Evolutionary conservation across 192 early-diverging fungal genomes (phyloP), one percentile per base, ranked within the genome.

Genomic region (Backusella liffmaniae): DNA sequence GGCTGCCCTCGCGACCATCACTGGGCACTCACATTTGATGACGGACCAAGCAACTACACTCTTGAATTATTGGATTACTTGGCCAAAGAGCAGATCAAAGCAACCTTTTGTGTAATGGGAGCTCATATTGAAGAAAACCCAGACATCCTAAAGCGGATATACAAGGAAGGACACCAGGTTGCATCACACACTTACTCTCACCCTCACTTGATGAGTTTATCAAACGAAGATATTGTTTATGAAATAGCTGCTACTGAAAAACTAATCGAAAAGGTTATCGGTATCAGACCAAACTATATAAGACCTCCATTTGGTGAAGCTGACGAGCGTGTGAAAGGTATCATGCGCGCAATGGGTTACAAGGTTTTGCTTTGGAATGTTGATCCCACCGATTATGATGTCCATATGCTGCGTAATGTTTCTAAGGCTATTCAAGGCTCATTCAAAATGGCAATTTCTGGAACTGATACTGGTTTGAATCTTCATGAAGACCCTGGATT

Each of bases 81-180:
- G 9, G 80, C 88, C 35, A 39, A 81, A 66, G 73, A 80, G n/a
- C 70, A 86, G 66, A 71, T 92, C 62, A 92, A 90, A 74, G 92
- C 86, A 1, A 92, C 92, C 0, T 94, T 94, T 77, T 93, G 90
- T 73, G 88, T 94, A 13, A 85, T 87, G 66, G 92, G 92, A 21
- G 51, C 80, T 32, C 80, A 86, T 72, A 75, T 87, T 44, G 78
- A 86, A 59, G 53, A 84, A 30, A 73, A 85, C 23, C 79, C 85
- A 1, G 85, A 87, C 12, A 66, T 87, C 30, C 42, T 93, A 41
- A 82, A 78, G 37, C 77, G 83, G 23, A 84, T 85, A 8, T 81
- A 85, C 69, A 67, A 79, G 10, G 80, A 46, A 5, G 92, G 92
- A 18, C 90, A 91, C 75, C 85, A 89, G 62, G 86, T 92, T 67